Conservation (phyloP, 1,284 basidiomycete species). For the Boletus mariae region DNA sequence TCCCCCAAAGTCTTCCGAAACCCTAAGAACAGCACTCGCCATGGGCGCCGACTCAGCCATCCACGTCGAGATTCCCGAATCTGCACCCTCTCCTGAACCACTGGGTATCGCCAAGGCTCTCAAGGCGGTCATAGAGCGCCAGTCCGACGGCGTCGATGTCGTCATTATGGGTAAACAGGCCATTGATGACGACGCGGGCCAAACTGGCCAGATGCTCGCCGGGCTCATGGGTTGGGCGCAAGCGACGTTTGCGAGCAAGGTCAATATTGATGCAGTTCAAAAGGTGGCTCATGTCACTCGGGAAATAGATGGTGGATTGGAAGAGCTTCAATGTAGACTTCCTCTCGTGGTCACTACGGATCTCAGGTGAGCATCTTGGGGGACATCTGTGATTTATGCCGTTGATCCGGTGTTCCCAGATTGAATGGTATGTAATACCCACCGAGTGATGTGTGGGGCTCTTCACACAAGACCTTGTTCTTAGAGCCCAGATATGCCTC, state of each 20-base stretch:
- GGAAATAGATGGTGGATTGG: slow-evolving; percentile 94
- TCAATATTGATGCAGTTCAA: slow-evolving; percentile 71
- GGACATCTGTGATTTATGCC: not conserved
- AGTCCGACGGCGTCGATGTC: slow-evolving; percentile 72
- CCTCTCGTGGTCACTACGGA: slow-evolving; percentile 94
- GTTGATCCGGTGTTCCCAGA: slow-evolving; percentile 31
- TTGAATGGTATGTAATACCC: slow-evolving; percentile 49
- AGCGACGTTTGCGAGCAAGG: slow-evolving; percentile 92
- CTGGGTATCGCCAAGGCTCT: slow-evolving; percentile 86
- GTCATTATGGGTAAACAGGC: slow-evolving; percentile 99
- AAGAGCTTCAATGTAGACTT: slow-evolving; percentile 78
- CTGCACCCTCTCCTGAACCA: slow-evolving; percentile 73
- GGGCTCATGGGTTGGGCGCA: slow-evolving; percentile 92
- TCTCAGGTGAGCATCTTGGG: slow-evolving; percentile 60
- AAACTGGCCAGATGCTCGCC: slow-evolving; percentile 97
- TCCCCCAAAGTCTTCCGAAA: slow-evolving; percentile 86
- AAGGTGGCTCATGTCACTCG: slow-evolving; percentile 76
- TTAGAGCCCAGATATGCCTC: slow-evolving; percentile 92
- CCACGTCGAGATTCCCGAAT: slow-evolving; percentile 84
- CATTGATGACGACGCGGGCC: slow-evolving; percentile 96
- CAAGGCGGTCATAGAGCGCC: slow-evolving; percentile 70
- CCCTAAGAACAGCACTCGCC: slow-evolving; percentile 91
- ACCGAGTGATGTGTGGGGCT: not conserved
- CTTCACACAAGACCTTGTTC: not conserved
- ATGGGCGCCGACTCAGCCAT: slow-evolving; percentile 96